These are phyloP conservation scores for Gryganskiella cystojenkinii DNA, from an alignment of 192 early-diverging fungal species.

Conservation along the genomic window DNA sequence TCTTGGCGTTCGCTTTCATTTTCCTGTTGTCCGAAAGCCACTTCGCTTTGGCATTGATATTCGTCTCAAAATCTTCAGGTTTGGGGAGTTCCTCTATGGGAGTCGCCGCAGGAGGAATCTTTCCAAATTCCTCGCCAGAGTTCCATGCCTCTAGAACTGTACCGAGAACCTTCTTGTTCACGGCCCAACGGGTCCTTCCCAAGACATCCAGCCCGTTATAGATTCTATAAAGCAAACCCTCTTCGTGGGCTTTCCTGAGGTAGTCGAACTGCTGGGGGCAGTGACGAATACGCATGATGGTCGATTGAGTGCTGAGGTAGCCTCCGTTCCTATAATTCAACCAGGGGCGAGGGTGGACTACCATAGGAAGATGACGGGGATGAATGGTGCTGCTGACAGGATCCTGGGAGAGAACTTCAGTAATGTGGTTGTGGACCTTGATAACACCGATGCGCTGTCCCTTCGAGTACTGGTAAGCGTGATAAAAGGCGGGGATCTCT, in stretches of 20 bases:
- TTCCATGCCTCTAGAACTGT: conserved; percentile 92
- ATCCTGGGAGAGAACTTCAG: conserved; percentile 73
- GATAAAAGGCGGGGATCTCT: conserved; percentile 84
- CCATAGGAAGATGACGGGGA: conserved; percentile 91
- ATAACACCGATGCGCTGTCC: conserved; percentile 83
- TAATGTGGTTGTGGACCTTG: conserved; percentile 70
- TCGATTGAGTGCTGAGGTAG: conserved; percentile 77
- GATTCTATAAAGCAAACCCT: conserved; percentile 72
- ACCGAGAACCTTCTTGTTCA: conserved; percentile 87
- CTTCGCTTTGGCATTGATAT: conserved; percentile 62
- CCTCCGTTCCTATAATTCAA: conserved; percentile 86
- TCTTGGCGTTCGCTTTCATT: conserved; percentile 69
- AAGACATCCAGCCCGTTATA: conserved; percentile 87
- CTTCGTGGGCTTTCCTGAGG: conserved; percentile 81
- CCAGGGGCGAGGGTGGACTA: conserved; percentile 94
- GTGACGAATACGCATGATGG: conserved; percentile 81
- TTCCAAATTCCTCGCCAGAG: conserved; percentile 75
- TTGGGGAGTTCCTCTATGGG: conserved; percentile 63
- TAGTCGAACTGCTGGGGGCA: conserved; percentile 81
- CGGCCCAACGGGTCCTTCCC: conserved; percentile 86
- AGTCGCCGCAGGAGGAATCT: conserved; percentile 71
- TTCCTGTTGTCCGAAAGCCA: conserved; percentile 67
- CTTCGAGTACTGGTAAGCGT: conserved; percentile 67
- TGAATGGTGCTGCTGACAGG: conserved; percentile 68
- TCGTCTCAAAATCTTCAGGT: conserved; percentile 71